Evolutionary conservation across 345 rosid species (phyloP).

Genomic region (rapeseed (Brassica napus)): Da-Ae NC_063448.1:52192501-52193000

Average conservation of each 20-base stretch:
- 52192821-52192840: background rate
- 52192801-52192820: background rate
- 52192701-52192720: background rate
- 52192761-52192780: background rate
- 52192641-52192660: too few relatives aligned
- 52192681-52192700: background rate
- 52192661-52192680: background rate
- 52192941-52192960: background rate
- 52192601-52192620: background rate
- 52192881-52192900: background rate
- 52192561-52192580: background rate
- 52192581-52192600: background rate
- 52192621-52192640: background rate
- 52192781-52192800: background rate
- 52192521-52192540: background rate
- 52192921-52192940: background rate
- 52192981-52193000: background rate
- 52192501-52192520: too few relatives aligned
- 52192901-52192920: background rate
- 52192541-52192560: background rate
- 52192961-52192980: background rate
- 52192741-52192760: background rate
- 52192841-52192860: background rate
- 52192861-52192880: background rate
- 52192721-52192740: background rate